Evolutionary conservation across 2,329 filamentous ascomycete species (phyloP).

Genomic region (Monosporascus sp.): DNA sequence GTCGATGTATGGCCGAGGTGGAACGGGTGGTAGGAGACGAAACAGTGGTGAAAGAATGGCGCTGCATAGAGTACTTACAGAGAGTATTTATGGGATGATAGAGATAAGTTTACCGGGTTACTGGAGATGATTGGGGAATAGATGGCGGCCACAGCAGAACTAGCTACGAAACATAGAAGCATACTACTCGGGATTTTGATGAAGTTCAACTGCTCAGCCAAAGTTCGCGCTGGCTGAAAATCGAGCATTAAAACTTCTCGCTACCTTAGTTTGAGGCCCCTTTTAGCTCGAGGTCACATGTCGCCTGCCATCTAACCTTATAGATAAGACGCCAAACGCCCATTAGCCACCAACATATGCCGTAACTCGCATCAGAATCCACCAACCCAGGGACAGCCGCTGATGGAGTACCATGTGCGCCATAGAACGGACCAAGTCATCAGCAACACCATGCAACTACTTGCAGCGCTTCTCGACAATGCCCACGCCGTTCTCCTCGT

Average conservation of each 20-base stretch:
- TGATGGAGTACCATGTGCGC: no score
- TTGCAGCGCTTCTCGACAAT: slow-evolving; percentile 98
- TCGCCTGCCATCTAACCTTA: not conserved
- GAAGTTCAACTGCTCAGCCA: no score
- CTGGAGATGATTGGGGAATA: not conserved
- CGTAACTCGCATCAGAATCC: not conserved
- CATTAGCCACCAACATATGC: not conserved
- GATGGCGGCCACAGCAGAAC: no score
- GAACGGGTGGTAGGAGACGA: slow-evolving; percentile 56
- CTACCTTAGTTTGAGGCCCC: not conserved
- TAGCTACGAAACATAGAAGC: no score
- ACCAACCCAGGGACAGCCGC: not conserved
- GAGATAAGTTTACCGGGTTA: no score
- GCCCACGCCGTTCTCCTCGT: slow-evolving; percentile 84
- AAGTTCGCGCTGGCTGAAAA: not conserved
- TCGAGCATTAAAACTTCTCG: not conserved
- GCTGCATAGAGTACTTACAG: no score
- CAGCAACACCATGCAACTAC: slow-evolving; percentile 33
- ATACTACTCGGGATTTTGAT: no score
- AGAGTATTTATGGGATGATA: no score
- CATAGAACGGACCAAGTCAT: no score
- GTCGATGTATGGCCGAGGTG: slow-evolving; percentile 73
- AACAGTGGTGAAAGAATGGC: no score
- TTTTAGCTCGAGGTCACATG: not conserved
- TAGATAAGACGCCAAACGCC: not conserved